Evolutionary conservation across 192 early-diverging fungal species (phyloP).

Genomic region (Gryganskiella cystojenkinii): DNA sequence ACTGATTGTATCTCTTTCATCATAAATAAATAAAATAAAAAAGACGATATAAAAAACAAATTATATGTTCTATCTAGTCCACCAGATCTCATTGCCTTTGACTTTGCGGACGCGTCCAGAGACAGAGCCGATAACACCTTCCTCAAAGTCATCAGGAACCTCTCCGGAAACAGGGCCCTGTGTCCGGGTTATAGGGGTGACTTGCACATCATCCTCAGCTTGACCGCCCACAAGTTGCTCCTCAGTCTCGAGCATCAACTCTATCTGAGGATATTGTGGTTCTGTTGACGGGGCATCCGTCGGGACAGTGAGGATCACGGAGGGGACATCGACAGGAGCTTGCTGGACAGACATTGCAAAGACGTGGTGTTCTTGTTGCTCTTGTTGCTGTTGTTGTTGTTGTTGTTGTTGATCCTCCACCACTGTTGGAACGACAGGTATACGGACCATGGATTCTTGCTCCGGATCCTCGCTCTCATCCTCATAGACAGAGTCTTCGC

Average conservation of each 20-base stretch:
- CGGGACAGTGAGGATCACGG: not conserved
- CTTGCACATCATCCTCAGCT: too few species aligned
- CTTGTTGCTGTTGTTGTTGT: not conserved
- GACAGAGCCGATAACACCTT: slow-evolving; percentile 17
- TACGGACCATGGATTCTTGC: too few species aligned
- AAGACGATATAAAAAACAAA: not conserved
- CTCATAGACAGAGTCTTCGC: slow-evolving; percentile 1
- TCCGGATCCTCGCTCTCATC: slow-evolving; percentile 1
- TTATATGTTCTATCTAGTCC: slow-evolving; percentile 19
- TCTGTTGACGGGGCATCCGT: not conserved
- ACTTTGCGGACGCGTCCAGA: slow-evolving; percentile 21
- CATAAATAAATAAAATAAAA: not conserved
- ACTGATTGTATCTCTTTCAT: not conserved
- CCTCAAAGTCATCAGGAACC: slow-evolving; percentile 5
- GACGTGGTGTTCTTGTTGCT: not conserved
- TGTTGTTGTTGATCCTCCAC: slow-evolving; percentile 1
- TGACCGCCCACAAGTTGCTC: too few species aligned
- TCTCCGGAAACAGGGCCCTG: too few species aligned
- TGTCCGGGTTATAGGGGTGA: too few species aligned
- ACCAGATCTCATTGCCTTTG: slow-evolving; percentile 46
- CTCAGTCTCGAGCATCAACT: too few species aligned
- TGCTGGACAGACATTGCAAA: too few species aligned
- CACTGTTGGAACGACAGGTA: too few species aligned
- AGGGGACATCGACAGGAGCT: not conserved
- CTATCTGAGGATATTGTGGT: not conserved